Evolutionary conservation across 306 rosid genomes (phyloP).

Genomic region (Luffa aegyptiaca): DNA sequence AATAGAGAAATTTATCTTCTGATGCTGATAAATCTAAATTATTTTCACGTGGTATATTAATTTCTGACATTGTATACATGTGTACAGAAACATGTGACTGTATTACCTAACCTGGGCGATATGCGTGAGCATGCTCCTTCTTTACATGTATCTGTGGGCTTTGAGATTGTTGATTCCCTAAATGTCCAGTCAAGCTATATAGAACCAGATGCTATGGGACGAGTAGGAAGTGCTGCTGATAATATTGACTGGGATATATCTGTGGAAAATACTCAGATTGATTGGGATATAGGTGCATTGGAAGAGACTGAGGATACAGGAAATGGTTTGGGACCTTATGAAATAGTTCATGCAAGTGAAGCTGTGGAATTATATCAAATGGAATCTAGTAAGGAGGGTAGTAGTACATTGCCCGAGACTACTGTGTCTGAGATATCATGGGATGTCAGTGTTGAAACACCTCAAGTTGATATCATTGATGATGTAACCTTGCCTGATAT

Average conservation of each 20-base stretch:
- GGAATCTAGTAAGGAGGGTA: conserved; percentile 27
- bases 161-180: conserved; percentile 40
- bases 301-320: conserved; percentile 72
- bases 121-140: conserved; percentile 59
- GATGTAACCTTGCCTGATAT: conserved; percentile 34
- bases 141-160: conserved; percentile 53
- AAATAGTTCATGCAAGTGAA: conserved; percentile 71
- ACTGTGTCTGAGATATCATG: conserved; percentile 48
- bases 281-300: conserved; percentile 76
- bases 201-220: conserved; percentile 26
- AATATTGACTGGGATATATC: conserved; percentile 93
- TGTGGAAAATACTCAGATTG: conserved; percentile 66
- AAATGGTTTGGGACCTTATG: conserved; percentile 87
- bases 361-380: conserved; percentile 32
- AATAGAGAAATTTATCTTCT: neutral
- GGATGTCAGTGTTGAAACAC: conserved; percentile 83
- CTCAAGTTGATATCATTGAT: conserved; percentile 62
- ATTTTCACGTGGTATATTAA: neutral
- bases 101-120: conserved; percentile 47
- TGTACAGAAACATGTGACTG: conserved; percentile 43
- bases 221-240: conserved; percentile 26
- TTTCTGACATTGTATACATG: conserved; percentile 6
- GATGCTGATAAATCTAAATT: neutral
- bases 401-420: conserved; percentile 25
- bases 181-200: conserved; percentile 28